Conservation (phyloP, 257 asterid genomes). For the Anisodus tanguticus region DNA sequence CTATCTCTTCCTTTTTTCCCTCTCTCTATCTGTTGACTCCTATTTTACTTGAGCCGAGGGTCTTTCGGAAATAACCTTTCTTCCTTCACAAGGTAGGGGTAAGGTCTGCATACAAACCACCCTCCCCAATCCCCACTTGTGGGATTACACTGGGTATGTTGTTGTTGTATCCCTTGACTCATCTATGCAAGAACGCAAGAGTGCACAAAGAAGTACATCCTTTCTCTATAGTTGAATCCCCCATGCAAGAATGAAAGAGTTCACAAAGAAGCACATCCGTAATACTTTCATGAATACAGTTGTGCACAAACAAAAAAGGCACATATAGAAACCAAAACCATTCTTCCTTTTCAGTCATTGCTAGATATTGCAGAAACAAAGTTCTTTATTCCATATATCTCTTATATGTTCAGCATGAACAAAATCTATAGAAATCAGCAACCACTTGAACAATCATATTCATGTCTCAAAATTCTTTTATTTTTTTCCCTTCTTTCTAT, state of each 20-base stretch:
- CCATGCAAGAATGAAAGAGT: background rate
- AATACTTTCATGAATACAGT: conserved; percentile 1
- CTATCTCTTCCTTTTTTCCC: too few species aligned
- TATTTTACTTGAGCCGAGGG: too few species aligned
- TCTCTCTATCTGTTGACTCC: too few species aligned
- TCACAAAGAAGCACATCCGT: conserved; percentile 4
- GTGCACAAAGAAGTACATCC: background rate
- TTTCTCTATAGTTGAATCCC: background rate
- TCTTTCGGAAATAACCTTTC: too few species aligned
- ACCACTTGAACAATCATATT: conserved; percentile 16
- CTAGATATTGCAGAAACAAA: background rate
- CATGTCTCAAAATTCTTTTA: background rate
- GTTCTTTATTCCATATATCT: background rate
- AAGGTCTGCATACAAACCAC: too few species aligned
- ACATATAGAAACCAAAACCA: background rate
- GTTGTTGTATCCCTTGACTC: background rate
- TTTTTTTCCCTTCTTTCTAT: background rate
- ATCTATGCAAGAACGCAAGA: background rate
- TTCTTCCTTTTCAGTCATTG: background rate
- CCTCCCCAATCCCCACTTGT: too few species aligned
- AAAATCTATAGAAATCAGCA: background rate
- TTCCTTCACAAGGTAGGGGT: too few species aligned
- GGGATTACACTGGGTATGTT: too few species aligned
- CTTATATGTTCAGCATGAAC: background rate
- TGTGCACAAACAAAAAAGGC: background rate